Evolutionary conservation across 2,329 filamentous ascomycete genomes (phyloP).

Genomic region (Orbilia ellipsospora): DNA sequence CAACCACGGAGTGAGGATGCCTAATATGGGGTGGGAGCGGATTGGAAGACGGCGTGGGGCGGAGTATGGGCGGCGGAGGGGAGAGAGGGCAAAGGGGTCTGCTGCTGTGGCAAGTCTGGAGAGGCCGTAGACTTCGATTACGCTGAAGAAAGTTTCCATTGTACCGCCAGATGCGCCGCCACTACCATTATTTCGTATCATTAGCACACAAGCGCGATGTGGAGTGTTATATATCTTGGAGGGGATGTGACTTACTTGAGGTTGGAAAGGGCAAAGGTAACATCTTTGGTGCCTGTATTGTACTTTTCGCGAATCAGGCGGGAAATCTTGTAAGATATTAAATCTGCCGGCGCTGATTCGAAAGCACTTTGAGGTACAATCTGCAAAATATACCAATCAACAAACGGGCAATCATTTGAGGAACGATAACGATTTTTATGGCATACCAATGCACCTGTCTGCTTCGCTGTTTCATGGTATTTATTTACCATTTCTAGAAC

Average conservation of each 20-base stretch:
- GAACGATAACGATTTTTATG: background rate
- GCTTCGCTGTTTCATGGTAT: slow-evolving; percentile 71
- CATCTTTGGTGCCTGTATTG: slow-evolving; percentile 67
- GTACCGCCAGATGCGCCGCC: slow-evolving; percentile 73
- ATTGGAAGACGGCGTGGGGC: slow-evolving; percentile 63
- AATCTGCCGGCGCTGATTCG: slow-evolving; percentile 72
- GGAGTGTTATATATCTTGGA: background rate
- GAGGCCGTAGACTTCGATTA: slow-evolving; percentile 68
- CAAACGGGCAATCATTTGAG: too few species aligned
- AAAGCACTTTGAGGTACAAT: slow-evolving; percentile 73
- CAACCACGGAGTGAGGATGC: slow-evolving; percentile 69
- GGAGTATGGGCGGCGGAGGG: slow-evolving; percentile 62
- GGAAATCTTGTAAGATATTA: slow-evolving; percentile 69
- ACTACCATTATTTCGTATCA: slow-evolving; percentile 60
- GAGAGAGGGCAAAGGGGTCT: slow-evolving; percentile 70
- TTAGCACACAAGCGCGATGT: too few species aligned
- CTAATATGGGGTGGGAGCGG: slow-evolving; percentile 69
- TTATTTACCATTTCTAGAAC: slow-evolving; percentile 71
- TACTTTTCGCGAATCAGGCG: slow-evolving; percentile 67
- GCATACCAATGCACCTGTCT: slow-evolving; percentile 70
- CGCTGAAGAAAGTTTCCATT: slow-evolving; percentile 72
- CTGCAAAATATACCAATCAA: slow-evolving; percentile 58
- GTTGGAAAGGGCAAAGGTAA: slow-evolving; percentile 67
- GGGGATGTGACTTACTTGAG: slow-evolving; percentile 61
- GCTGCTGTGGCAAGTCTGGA: slow-evolving; percentile 65